Percentiles rank a stretch among this genome's conserved stretches.
These are phyloP conservation scores for Cephalotrichum gorgonifer DNA, from an alignment of 2,329 filamentous ascomycete genomes.

Conservation along the genomic window DNA sequence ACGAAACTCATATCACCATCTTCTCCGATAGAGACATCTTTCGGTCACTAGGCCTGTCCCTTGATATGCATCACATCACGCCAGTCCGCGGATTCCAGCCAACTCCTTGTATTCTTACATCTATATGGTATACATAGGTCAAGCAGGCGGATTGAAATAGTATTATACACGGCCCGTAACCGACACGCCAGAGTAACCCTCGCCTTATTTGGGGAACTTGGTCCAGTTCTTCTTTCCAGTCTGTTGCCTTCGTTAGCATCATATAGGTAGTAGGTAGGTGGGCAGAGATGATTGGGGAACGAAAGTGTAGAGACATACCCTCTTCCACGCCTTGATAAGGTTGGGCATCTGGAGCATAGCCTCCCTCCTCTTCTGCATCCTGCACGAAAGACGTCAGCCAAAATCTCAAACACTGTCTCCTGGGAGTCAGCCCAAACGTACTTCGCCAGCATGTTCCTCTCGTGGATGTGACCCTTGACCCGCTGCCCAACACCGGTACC, in stretches of 20 bases:
- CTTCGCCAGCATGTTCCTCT: constrained; percentile 71
- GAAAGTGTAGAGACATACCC: constrained; percentile 44
- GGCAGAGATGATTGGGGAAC: neutral
- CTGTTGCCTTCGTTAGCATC: constrained; percentile 29
- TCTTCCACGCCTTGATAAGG: constrained; percentile 87
- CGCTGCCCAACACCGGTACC: constrained; percentile 85
- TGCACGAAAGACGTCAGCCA: constrained; percentile 18
- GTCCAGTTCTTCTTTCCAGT: constrained; percentile 45
- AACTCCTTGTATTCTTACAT: constrained; percentile 2
- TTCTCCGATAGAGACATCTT: no score
- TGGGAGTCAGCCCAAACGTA: constrained; percentile 29
- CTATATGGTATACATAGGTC: constrained; percentile 1
- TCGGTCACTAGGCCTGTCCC: no score
- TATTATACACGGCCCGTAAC: constrained; percentile 3
- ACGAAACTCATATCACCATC: no score
- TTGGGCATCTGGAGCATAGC: constrained; percentile 94
- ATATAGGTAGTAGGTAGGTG: no score
- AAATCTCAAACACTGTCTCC: neutral
- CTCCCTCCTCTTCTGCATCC: constrained; percentile 78
- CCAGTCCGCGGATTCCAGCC: neutral
- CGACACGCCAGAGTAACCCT: neutral
- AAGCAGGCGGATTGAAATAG: neutral
- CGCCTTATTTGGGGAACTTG: constrained; percentile 42
- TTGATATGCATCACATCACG: no score
- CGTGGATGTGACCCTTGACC: constrained; percentile 93